Conservation (phyloP, 1,284 basidiomycete species). For the Kalmanozyma brasiliensis region DNA sequence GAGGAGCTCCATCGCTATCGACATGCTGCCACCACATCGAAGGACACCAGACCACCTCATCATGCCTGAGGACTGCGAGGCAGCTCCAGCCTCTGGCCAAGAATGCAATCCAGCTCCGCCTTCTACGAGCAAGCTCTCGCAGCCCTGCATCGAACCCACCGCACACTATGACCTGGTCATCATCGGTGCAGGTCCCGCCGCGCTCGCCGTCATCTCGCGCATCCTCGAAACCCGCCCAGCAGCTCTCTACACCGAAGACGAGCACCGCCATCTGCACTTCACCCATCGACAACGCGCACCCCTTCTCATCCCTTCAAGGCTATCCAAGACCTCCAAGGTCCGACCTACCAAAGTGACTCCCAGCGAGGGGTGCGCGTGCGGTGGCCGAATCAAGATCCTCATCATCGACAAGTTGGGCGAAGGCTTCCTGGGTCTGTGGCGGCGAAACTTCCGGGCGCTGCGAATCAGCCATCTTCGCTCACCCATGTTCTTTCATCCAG, state of each 20-base stretch:
- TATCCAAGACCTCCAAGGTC: slow-evolving; percentile 12
- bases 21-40: slow-evolving; percentile 37
- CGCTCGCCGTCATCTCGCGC: slow-evolving; percentile 53
- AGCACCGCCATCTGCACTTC: slow-evolving; percentile 62
- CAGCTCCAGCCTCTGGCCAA: background rate
- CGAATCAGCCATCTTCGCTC: slow-evolving; percentile 64
- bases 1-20: background rate
- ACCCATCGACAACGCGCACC: slow-evolving; percentile 34
- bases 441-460: slow-evolving; percentile 46
- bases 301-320: slow-evolving; percentile 16
- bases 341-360: no score
- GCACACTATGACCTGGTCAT: slow-evolving; percentile 59
- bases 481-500: slow-evolving; percentile 69
- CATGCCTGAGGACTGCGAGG: slow-evolving; percentile 22
- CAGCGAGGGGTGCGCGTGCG: slow-evolving; percentile 34
- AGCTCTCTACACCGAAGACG: slow-evolving; percentile 63
- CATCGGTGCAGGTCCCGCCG: slow-evolving; percentile 60
- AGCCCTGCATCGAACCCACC: slow-evolving; percentile 11
- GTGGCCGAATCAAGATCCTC: slow-evolving; percentile 51
- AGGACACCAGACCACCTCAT: slow-evolving; percentile 25
- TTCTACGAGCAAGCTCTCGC: background rate
- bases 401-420: slow-evolving; percentile 59
- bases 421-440: slow-evolving; percentile 56
- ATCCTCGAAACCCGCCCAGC: slow-evolving; percentile 60
- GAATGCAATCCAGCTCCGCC: background rate